Percentiles rank a stretch among this genome's conserved stretches.
Evolutionary conservation across 306 rosid genomes (phyloP).

Genomic region (Hippophae rhamnoides): DNA sequence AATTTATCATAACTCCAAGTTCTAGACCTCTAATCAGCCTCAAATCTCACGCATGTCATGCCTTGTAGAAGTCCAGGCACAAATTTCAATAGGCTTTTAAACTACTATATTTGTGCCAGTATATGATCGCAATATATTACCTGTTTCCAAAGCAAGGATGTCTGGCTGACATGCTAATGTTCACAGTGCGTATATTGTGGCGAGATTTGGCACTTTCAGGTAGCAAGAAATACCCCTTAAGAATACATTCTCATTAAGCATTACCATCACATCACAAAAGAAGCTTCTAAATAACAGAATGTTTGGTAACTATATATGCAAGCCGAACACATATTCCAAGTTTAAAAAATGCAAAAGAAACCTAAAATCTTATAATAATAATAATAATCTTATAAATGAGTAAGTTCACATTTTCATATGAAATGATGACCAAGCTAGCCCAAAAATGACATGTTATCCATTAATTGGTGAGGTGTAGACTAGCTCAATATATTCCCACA

Average conservation of each 20-base stretch:
- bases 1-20: no score
- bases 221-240: constrained; percentile 85
- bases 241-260: constrained; percentile 11
- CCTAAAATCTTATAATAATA: no score
- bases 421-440: no score
- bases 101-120: not conserved
- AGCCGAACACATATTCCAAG: no score
- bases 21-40: not conserved
- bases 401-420: no score
- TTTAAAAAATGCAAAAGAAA: no score
- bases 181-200: constrained; percentile 75
- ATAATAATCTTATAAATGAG: no score
- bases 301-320: no score
- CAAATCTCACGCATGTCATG: not conserved
- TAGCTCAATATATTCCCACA: no score
- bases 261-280: constrained; percentile 12
- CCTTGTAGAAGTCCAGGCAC: not conserved
- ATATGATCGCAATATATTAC: constrained; percentile 22
- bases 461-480: no score
- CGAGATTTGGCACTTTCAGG: constrained; percentile 87
- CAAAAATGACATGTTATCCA: no score
- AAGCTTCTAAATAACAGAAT: constrained; percentile 12
- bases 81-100: not conserved
- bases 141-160: constrained; percentile 98
- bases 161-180: constrained; percentile 83